Percentiles rank a stretch among this genome's conserved stretches.
These are phyloP conservation scores for Erodium chrysanthum DNA, from an alignment of 441 rosid species.

Conservation along the genomic window DNA sequence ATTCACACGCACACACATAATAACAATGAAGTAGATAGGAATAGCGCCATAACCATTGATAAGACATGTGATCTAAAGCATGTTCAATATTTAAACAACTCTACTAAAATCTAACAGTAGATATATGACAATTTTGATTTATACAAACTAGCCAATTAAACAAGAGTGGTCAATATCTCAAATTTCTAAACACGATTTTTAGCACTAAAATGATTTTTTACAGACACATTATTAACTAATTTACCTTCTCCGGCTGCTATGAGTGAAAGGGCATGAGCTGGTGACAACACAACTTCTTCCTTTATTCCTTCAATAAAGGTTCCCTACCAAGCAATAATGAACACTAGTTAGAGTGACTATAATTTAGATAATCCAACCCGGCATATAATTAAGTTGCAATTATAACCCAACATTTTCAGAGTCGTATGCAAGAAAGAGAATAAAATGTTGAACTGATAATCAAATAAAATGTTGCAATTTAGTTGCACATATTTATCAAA, in stretches of 20 bases:
- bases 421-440: background rate
- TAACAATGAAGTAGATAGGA: conserved; percentile 5
- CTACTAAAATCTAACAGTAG: conserved; percentile 8
- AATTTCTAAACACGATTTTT: background rate
- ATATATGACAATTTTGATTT: background rate
- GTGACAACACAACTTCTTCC: conserved; percentile 98
- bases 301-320: conserved; percentile 95
- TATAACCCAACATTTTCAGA: background rate
- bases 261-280: conserved; percentile 97
- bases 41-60: conserved; percentile 10
- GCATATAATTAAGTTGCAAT: background rate
- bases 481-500: background rate
- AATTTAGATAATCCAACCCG: background rate
- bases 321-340: conserved; percentile 44
- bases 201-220: background rate
- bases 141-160: background rate
- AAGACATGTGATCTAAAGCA: conserved; percentile 10
- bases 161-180: background rate
- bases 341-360: conserved; percentile 5
- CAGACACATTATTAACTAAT: background rate
- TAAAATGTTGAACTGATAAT: too few relatives aligned
- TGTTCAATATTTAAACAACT: conserved; percentile 14
- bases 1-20: background rate
- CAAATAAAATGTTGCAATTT: too few relatives aligned
- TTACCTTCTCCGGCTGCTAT: conserved; percentile 99